These are phyloP conservation scores for Closterium sp. DNA, from an alignment of 139 green algal genomes.

Conservation along the genomic window DNA sequence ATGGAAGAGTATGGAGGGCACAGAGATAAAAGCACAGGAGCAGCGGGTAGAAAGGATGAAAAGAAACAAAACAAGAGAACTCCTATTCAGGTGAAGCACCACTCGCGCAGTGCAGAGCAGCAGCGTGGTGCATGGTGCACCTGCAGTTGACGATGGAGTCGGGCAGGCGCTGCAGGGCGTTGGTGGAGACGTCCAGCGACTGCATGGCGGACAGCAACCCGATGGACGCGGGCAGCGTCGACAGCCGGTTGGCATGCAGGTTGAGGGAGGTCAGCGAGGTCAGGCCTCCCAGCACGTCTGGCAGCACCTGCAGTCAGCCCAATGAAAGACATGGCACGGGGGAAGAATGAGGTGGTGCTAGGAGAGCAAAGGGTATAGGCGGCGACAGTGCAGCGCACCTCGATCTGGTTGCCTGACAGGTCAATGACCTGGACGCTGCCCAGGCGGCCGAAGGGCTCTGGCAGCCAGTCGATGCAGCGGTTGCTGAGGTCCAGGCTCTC, in stretches of 20 bases:
- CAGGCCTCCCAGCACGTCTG: slow-evolving; percentile 27
- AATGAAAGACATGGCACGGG: not conserved
- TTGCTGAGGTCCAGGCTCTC: slow-evolving; percentile 25
- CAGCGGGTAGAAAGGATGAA: not conserved
- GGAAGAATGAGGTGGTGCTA: not conserved
- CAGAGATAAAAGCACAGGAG: not conserved
- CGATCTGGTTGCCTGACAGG: slow-evolving; percentile 25
- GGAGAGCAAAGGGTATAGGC: not conserved
- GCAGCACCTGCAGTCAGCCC: slow-evolving; percentile 11
- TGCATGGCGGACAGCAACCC: slow-evolving; percentile 14
- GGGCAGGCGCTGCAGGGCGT: slow-evolving; percentile 13
- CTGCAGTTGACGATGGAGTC: slow-evolving; percentile 24
- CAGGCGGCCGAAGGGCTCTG: slow-evolving; percentile 10
- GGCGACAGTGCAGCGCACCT: slow-evolving; percentile 1
- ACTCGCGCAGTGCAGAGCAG: not conserved
- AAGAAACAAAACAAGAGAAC: not conserved
- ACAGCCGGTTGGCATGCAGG: slow-evolving; percentile 15
- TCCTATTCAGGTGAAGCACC: not conserved
- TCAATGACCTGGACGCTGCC: slow-evolving; percentile 11
- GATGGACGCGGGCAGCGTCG: slow-evolving; percentile 19
- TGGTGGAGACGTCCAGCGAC: slow-evolving; percentile 8
- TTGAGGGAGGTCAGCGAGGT: not conserved
- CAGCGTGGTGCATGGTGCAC: not conserved
- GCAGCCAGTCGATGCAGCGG: slow-evolving; percentile 16
- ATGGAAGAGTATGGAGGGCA: not conserved